These are phyloP conservation scores for Aspergillus hortae DNA, from an alignment of 2,329 filamentous ascomycete genomes.

Conservation along the genomic window DNA sequence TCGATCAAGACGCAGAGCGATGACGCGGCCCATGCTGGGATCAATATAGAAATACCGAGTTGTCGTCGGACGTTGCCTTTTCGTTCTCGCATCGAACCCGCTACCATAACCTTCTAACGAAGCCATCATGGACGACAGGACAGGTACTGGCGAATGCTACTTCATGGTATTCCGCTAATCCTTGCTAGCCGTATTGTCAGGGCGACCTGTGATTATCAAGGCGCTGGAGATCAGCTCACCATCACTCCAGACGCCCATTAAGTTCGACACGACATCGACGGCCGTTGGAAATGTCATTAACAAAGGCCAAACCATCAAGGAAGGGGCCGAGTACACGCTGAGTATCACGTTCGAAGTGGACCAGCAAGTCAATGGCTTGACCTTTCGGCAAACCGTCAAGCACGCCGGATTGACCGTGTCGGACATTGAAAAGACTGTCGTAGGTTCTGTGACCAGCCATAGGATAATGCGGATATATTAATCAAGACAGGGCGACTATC, in stretches of 20 bases:
- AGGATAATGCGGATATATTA: neutral
- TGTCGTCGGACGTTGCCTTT: too few species aligned
- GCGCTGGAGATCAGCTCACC: neutral
- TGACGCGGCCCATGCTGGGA: neutral
- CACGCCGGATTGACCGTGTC: neutral
- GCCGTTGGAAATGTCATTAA: neutral
- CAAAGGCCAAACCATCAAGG: neutral
- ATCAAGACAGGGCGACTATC: neutral
- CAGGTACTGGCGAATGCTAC: neutral
- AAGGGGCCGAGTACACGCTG: neutral
- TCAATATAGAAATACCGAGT: neutral
- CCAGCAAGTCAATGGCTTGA: neutral
- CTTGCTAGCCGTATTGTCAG: neutral
- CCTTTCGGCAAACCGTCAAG: neutral
- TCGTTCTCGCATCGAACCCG: too few species aligned
- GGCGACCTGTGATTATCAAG: neutral
- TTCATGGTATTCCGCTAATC: neutral
- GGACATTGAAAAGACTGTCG: neutral
- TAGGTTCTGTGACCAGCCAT: neutral
- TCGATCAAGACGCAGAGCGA: neutral
- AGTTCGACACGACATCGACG: neutral
- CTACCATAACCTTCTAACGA: too few species aligned
- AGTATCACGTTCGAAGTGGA: neutral
- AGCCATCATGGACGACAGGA: neutral
- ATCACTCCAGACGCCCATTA: neutral